phyloP scores from a whole-genome alignment of 805 yeast species.

The Saccharomycopsis sp. region DNA sequence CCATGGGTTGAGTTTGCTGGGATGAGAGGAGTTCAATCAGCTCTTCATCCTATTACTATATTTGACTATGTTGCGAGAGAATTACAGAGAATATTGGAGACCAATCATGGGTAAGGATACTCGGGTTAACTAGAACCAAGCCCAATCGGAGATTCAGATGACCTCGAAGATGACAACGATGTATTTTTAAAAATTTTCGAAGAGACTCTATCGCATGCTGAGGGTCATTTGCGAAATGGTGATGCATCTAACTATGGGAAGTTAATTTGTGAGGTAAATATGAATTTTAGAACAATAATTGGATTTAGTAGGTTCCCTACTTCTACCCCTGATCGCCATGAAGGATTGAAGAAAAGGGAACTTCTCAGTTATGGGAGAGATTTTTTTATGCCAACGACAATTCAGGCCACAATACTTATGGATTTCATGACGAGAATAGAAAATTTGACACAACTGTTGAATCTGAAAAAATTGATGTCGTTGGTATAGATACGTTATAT shows the following conservation, averaged over 20 bases:
- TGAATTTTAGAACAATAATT: conserved; percentile 26
- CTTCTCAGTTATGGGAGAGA: conserved; percentile 30
- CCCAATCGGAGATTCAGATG: too few relatives aligned
- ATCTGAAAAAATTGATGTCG: too few relatives aligned
- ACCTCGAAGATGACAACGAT: conserved; percentile 40
- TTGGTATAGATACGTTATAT: too few relatives aligned
- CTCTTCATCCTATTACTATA: too few relatives aligned
- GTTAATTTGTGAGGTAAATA: conserved; percentile 4
- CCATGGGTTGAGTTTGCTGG: too few relatives aligned
- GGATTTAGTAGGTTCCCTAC: conserved; percentile 34
- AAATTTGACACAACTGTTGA: too few relatives aligned
- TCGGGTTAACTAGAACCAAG: too few relatives aligned
- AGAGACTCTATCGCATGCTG: conserved; percentile 37
- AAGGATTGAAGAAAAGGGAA: conserved; percentile 29
- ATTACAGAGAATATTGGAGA: too few relatives aligned
- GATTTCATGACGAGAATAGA: conserved; percentile 1
- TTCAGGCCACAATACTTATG: conserved; percentile 2
- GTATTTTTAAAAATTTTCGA: conserved; percentile 36
- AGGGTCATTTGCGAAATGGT: conserved; percentile 30
- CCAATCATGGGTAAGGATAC: too few relatives aligned
- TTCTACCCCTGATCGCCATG: conserved; percentile 40
- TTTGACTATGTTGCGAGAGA: too few relatives aligned
- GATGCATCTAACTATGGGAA: too few relatives aligned
- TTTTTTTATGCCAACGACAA: conserved; percentile 26
- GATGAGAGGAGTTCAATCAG: too few relatives aligned